Evolutionary conservation across 2,329 filamentous ascomycete genomes (phyloP), one percentile per base, ranked within the genome.

Genomic region (Didymella glomerata): DNA sequence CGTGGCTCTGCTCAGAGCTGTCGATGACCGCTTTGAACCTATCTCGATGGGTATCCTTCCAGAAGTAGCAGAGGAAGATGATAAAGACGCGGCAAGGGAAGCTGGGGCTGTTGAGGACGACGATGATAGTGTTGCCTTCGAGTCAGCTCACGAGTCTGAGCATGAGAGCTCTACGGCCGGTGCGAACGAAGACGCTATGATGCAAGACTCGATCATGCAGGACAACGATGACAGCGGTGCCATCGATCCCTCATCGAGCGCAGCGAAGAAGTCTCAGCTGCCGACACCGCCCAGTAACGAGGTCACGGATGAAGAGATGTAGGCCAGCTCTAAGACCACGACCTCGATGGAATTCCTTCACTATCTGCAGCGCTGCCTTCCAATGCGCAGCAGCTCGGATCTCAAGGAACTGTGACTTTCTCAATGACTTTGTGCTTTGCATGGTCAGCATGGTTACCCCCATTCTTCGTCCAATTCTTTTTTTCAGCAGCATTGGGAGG

Each of bases 11-110:
- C 58, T 75, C 9, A 32, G 49, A 2, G 48, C 18, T 14, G 54
- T 73, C 2, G 61, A 72, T 54, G 54, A 54, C 8, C 61, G 65
- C 14, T 74, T 76, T 28, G 63, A 68, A 50, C 45, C 54, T 0
- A 65, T 75, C 25, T 36, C 34, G 34, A 36, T n/a, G 13, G 14
- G 13, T 4, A 13, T n/a, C 3, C 14, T 16, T n/a, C 14, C 13
- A 8, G 49, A 27, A 10, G 22, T 11, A 2, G 24, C n/a, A n/a
- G n/a, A n/a, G n/a, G n/a, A n/a, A n/a, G n/a, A n/a, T n/a, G n/a
- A n/a, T n/a, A n/a, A n/a, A n/a, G n/a, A n/a, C n/a, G n/a, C n/a
- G n/a, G n/a, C n/a, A n/a, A n/a, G n/a, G n/a, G n/a, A n/a, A n/a
- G n/a, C 14, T 7, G 28, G 27, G 9, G 24, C 11, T 0, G 18